These are phyloP conservation scores for Ilex asprella DNA, from an alignment of 257 asterid species.

Conservation along the genomic window DNA sequence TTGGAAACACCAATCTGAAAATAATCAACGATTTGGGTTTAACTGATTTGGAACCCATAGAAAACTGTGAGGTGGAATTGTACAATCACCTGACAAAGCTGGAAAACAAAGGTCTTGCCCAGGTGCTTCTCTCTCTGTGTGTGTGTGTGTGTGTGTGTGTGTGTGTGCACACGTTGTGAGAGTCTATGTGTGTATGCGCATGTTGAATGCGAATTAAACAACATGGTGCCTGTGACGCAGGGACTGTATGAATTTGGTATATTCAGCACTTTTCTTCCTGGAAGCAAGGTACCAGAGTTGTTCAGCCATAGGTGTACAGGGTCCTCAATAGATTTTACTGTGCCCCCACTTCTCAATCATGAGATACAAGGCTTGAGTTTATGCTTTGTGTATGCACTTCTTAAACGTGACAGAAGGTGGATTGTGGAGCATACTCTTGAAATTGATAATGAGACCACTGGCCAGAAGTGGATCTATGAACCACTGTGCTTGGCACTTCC, in stretches of 20 bases:
- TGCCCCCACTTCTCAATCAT: no score
- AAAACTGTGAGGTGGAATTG: constrained; percentile 4
- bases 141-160: no score
- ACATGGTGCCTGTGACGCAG: neutral
- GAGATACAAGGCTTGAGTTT: no score
- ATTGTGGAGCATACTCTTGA: no score
- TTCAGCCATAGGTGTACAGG: neutral
- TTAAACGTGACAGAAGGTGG: no score
- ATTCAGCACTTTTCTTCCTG: constrained; percentile 12
- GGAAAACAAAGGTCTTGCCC: neutral
- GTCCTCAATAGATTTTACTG: no score
- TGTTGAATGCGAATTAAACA: neutral
- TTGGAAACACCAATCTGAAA: neutral
- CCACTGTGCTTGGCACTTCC: no score
- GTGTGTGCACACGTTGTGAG: no score
- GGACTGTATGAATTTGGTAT: constrained; percentile 15
- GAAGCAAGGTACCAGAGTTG: constrained; percentile 7
- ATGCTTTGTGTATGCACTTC: no score
- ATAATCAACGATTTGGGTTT: constrained; percentile 3
- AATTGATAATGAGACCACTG: no score
- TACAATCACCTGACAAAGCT: constrained; percentile 10
- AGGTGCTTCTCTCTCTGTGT: constrained; percentile 4
- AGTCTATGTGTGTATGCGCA: no score
- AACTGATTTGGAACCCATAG: constrained; percentile 7
- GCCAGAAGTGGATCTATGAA: no score